Percentiles rank a stretch among this genome's conserved stretches.
phyloP scores from a whole-genome alignment of 1,284 basidiomycete species.

The Sporisorium graminicola region DNA sequence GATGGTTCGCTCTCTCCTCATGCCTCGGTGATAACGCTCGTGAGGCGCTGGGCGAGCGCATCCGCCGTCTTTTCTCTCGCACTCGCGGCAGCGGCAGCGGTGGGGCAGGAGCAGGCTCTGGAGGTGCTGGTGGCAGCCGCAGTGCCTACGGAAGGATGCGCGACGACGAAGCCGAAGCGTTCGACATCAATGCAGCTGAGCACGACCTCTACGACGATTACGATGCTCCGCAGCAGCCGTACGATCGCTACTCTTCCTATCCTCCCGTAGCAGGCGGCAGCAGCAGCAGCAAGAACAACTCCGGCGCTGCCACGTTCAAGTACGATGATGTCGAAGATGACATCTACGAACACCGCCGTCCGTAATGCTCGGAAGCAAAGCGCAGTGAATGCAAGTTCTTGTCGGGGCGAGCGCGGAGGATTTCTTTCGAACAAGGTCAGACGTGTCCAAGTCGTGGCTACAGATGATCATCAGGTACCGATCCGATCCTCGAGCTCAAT shows the following conservation, averaged over 20 bases:
- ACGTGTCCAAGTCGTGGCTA: background rate
- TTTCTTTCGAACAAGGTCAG: background rate
- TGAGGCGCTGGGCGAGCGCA: constrained; percentile 21
- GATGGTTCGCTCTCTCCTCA: constrained; percentile 53
- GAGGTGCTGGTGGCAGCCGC: constrained; percentile 20
- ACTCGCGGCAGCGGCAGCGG: constrained; percentile 8
- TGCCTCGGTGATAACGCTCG: constrained; percentile 50
- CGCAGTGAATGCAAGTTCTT: too few species aligned
- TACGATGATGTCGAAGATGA: constrained; percentile 30
- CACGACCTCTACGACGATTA: constrained; percentile 47
- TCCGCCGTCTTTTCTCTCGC: constrained; percentile 32
- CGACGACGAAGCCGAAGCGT: constrained; percentile 49
- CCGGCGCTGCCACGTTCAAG: constrained; percentile 6
- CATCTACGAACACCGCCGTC: constrained; percentile 28
- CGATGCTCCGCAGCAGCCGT: constrained; percentile 34
- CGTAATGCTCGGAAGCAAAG: background rate
- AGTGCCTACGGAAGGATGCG: constrained; percentile 45
- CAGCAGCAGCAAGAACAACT: too few species aligned
- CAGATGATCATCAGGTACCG: background rate
- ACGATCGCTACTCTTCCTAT: constrained; percentile 35
- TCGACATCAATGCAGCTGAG: constrained; percentile 49
- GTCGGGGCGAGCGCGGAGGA: background rate
- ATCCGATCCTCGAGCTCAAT: background rate
- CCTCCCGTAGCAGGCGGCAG: constrained; percentile 24
- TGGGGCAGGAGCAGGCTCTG: background rate